Evolutionary conservation across 73 alveolate species (phyloP), one percentile per base, ranked within the genome.

Genomic region (Loxodes magnus): DNA sequence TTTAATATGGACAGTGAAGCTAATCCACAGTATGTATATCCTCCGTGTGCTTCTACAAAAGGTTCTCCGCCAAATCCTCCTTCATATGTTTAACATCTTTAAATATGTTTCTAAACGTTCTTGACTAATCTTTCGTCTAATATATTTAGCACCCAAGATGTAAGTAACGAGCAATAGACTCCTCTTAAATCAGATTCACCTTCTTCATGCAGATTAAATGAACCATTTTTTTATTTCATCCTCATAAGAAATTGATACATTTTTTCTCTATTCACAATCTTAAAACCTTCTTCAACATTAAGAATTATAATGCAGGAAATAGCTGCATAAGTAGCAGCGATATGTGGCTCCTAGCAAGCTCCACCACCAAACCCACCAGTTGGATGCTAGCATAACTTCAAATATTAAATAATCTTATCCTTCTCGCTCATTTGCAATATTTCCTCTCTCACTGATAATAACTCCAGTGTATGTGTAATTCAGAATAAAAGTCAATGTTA

Each of bases 181-280:
- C 93, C 93, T 56, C 99, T 74, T 82, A 93, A 68, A 74, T 93
- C 99, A 28, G 82, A 74, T 57, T 93, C 99, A 19, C 99, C 99
- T 69, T 87, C 79, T 12, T 67, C 64, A 76, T 90, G 97, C 70
- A 89, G 76, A 24, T 62, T 62, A 31, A 83, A 73, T 39, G 90
- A 53, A 12, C 99, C 99, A 24, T 56, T 29, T 39, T 48, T 64
- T 69, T 81, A 43, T 85, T 75, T 77, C 68, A 78, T 65, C 15
- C 74, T 51, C 46, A 56, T 29, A 27, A 93, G 67, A 57, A 82
- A 93, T 19, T 79, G 53, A 43, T 71, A 64, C 90, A 89, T 81
- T 44, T 82, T 87, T 14, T 77, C 54, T 14, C 77, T 71, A 64
- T 93, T 96, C 3, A 93, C 60, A 27, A 82, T 49, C 33, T 72